These are phyloP conservation scores for Leccinum truebloodii DNA, from an alignment of 768 basidiomycete species.

Conservation along the genomic window DNA sequence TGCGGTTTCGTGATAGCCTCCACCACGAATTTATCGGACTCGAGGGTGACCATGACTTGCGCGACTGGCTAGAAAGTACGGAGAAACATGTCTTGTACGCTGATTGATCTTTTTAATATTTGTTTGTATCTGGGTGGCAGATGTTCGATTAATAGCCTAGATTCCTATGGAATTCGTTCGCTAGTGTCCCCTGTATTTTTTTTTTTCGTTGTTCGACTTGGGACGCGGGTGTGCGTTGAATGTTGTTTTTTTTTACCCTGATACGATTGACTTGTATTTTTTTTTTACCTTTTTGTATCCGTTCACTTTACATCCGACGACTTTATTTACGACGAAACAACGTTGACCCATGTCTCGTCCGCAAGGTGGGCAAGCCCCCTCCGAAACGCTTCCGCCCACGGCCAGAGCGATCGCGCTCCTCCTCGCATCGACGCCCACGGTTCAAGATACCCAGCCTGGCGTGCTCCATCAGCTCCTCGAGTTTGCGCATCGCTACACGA, in stretches of 20 bases:
- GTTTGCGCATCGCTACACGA: slow-evolving; percentile 82
- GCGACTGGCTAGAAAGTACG: slow-evolving; percentile 72
- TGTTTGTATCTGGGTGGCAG: slow-evolving; percentile 8
- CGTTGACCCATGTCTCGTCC: slow-evolving; percentile 40
- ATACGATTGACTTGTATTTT: slow-evolving; percentile 15
- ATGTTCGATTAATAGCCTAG: slow-evolving; percentile 29
- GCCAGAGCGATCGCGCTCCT: slow-evolving; percentile 83
- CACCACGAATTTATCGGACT: slow-evolving; percentile 66
- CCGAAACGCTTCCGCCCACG: slow-evolving; percentile 79
- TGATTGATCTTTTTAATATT: slow-evolving; percentile 43
- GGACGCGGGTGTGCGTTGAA: slow-evolving; percentile 1
- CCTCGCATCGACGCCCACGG: slow-evolving; percentile 78
- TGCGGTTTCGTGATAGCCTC: slow-evolving; percentile 77
- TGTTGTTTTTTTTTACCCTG: slow-evolving; percentile 4
- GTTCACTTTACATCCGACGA: not conserved
- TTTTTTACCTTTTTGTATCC: slow-evolving; percentile 8
- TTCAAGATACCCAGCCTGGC: slow-evolving; percentile 84
- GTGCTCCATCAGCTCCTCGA: slow-evolving; percentile 87
- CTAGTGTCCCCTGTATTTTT: slow-evolving; percentile 11
- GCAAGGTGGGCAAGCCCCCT: slow-evolving; percentile 31
- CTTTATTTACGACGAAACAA: not conserved
- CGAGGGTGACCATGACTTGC: slow-evolving; percentile 61
- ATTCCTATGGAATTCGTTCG: slow-evolving; percentile 28
- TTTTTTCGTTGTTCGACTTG: not conserved
- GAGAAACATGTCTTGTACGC: slow-evolving; percentile 86